Evolutionary conservation across 2,329 filamentous ascomycete genomes (phyloP).

Genomic region (Ophioceras dolichostomum): DNA sequence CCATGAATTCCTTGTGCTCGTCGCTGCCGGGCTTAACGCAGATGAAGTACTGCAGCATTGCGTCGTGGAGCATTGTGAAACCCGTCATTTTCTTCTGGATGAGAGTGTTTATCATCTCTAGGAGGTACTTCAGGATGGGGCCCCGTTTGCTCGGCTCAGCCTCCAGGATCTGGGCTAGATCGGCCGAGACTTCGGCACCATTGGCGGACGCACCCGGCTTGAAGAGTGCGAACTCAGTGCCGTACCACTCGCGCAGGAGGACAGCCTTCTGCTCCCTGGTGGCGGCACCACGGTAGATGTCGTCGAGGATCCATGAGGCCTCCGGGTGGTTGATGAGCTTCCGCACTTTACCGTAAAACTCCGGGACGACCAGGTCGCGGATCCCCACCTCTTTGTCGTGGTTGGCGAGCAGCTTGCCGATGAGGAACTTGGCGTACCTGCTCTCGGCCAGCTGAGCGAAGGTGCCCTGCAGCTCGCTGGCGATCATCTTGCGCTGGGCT

Average conservation of each 20-base stretch:
- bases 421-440: constrained; percentile 93
- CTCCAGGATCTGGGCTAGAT: constrained; percentile 64
- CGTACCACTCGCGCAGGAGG: constrained; percentile 91
- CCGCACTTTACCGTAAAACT: constrained; percentile 90
- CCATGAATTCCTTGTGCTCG: constrained; percentile 77
- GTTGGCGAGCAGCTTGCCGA: constrained; percentile 80
- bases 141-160: constrained; percentile 73
- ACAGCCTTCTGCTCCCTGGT: constrained; percentile 75
- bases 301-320: constrained; percentile 94
- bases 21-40: constrained; percentile 65
- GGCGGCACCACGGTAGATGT: constrained; percentile 84
- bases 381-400: constrained; percentile 54
- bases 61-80: constrained; percentile 96
- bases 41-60: constrained; percentile 93
- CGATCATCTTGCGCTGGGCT: constrained; percentile 77
- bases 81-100: constrained; percentile 94
- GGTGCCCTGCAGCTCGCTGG: constrained; percentile 71
- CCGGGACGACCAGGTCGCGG: constrained; percentile 76
- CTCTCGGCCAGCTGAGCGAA: constrained; percentile 83
- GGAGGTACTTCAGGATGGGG: constrained; percentile 75
- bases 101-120: constrained; percentile 79
- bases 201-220: constrained; percentile 22
- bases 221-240: constrained; percentile 80
- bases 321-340: constrained; percentile 93
- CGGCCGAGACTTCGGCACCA: constrained; percentile 16